Evolutionary conservation across 306 rosid genomes (phyloP), one percentile per base, ranked within the genome.

Genomic region (Neltuma alba): DNA sequence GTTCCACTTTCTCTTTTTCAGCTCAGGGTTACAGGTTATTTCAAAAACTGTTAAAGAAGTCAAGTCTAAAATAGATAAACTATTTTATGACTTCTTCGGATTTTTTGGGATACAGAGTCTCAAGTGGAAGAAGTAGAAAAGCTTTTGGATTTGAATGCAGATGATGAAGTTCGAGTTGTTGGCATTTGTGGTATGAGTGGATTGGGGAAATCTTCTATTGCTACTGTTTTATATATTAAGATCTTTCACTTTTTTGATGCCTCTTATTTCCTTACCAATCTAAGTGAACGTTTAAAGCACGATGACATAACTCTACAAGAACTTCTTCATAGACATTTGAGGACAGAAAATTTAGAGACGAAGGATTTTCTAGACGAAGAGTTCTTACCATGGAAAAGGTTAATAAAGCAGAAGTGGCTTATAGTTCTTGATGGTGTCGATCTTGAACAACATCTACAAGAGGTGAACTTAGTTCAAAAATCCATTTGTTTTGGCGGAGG

Each of bases 341-440:
- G 0, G 63, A 23, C 15, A 4, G 63, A 23, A 57, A 25, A 21
- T 57, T 7, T 2, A 21, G 30, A 21, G 28, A 9, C 11, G 1
- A 9, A 15, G 16, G 0, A 11, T 55, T 0, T 9, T 55, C 33
- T 23, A 3, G 31, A 6, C 15, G 2, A 55, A 55, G 63, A 55
- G 33, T 55, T 55, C 63, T 55, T 55, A 23, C 13, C 61, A 54
- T 21, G 61, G 5, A 55, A 54, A 9, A 54, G 1, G 14, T 54
- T 54, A 9, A 54, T 11, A 21, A 54, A 54, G 5, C 61, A 54
- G 30, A 55, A 57, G 33, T 23, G 23, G 10, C 63, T 57, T 33
- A 57, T 57, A 10, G 63, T 57, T 57, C 63, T 57, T 57, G 63
- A 57, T 25, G 63, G 63, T 57, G 63, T 57, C 4, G 63, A 57